Conservation (phyloP, 2,329 filamentous ascomycete species). For the Ascochyta viciae-villosae region DNA sequence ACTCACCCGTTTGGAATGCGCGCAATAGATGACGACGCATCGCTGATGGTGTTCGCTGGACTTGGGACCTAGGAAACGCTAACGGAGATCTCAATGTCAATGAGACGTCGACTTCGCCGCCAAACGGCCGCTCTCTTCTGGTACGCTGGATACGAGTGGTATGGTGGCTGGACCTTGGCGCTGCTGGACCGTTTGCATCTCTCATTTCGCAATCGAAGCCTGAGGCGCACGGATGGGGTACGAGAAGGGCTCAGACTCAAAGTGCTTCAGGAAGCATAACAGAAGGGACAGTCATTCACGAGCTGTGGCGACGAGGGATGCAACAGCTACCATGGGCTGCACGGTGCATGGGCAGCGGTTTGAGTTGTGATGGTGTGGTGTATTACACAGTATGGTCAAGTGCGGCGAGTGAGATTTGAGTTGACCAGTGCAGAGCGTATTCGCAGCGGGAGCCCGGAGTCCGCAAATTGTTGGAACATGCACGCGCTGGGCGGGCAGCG, state of each 20-base stretch:
- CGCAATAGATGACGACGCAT: constrained; percentile 21
- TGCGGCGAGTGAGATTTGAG: constrained; percentile 10
- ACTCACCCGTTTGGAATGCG: constrained; percentile 8
- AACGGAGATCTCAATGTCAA: constrained; percentile 15
- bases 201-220: background rate
- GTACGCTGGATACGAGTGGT: background rate
- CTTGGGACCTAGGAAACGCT: constrained; percentile 13
- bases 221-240: constrained; percentile 11
- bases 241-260: constrained; percentile 2
- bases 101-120: constrained; percentile 4
- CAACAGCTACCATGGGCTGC: background rate
- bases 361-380: background rate
- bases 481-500: constrained; percentile 15
- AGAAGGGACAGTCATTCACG: constrained; percentile 6
- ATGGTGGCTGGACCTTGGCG: background rate
- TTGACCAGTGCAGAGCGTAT: constrained; percentile 11
- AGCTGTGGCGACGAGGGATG: constrained; percentile 2
- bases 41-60: background rate
- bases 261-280: constrained; percentile 4
- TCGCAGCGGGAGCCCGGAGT: constrained; percentile 13
- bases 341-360: background rate
- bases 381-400: background rate
- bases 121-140: background rate
- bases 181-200: constrained; percentile 4
- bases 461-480: constrained; percentile 14